Base-by-base conservation (phyloP, 176 grass and related monocot genomes). In the Aechmea fasciata region DNA sequence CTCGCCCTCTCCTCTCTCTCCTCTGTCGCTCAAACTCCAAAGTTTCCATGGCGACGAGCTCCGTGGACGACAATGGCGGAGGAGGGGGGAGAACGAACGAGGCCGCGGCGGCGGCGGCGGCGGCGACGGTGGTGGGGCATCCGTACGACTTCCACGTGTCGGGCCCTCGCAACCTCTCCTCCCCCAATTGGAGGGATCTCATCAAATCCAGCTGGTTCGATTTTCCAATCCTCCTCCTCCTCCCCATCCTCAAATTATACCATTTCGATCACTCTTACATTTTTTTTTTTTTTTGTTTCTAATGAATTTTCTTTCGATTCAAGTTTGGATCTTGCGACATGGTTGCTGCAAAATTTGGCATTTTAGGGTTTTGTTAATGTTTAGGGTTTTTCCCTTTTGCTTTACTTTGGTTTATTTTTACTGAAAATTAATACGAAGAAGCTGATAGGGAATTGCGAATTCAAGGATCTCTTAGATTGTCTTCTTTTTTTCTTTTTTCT, bases 101-200 rank as follows among this genome's bases (percentile, higher is more conserved):
- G 13, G 74, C 69, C 26, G 19, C 61, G 59, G 81, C 25, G 18
- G 75, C 52, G 71, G 66, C 7, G 23, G 62, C 18, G 75, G 63
- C 52, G 33, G 17, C 48, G 24, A 49, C 63, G 61, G 15, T 57
- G 59, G 64, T 50, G 51, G 57, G 64, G 57, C 69, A 83, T 76
- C 82, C 81, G 12, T 88, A 83, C 73, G 91, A 91, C 12, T 96
- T 91, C 83, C 91, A 86, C 69, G 71, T 77, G 48, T 85, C 91
- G 48, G 87, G 91, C 20, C 91, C 85, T 48, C 91, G 87, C 53
- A 76, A 91, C 68, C 80, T 96, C 69, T 80, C 91, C 75, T 83
- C 64, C n/a, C 91, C 91, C 3, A 75, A 87, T 65, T 96, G 91
- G 91, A 84, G 91, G 59, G 87, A 96, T 70, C 87, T 96, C 81